phyloP scores from a whole-genome alignment of 805 yeast genomes.

The Saccharomycopsis capsularis region DNA sequence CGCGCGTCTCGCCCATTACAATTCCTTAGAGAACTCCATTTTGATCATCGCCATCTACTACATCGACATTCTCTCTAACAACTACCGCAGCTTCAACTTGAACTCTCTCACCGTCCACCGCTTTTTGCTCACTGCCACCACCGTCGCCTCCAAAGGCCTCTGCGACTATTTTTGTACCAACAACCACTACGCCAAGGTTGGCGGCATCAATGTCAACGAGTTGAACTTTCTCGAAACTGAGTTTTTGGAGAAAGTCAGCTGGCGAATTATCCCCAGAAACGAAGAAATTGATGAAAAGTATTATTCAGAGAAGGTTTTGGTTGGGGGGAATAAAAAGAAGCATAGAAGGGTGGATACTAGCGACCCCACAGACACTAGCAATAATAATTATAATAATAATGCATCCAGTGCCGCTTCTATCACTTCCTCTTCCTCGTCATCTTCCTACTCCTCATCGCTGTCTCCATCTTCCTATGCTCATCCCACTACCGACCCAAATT shows the following conservation, averaged over 20 bases:
- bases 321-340: conserved; percentile 22
- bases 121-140: conserved; percentile 81
- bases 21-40: conserved; percentile 78
- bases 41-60: conserved; percentile 79
- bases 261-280: conserved; percentile 61
- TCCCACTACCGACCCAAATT: no score
- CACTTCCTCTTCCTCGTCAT: neutral
- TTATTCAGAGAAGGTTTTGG: conserved; percentile 29
- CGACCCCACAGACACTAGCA: neutral
- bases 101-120: conserved; percentile 93
- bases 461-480: no score
- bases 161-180: conserved; percentile 94
- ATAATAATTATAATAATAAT: neutral
- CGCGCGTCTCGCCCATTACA: conserved; percentile 70
- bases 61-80: conserved; percentile 74
- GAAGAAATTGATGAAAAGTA: conserved; percentile 32
- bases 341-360: conserved; percentile 9
- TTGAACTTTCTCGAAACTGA: conserved; percentile 84
- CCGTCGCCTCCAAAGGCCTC: conserved; percentile 82
- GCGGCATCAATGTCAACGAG: conserved; percentile 82
- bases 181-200: conserved; percentile 90
- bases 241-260: conserved; percentile 71
- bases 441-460: no score
- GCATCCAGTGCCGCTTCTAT: no score
- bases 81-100: conserved; percentile 72